Base-by-base conservation (phyloP, 2,329 filamentous ascomycete genomes). In the Stagonosporopsis chrysanthemi region DNA sequence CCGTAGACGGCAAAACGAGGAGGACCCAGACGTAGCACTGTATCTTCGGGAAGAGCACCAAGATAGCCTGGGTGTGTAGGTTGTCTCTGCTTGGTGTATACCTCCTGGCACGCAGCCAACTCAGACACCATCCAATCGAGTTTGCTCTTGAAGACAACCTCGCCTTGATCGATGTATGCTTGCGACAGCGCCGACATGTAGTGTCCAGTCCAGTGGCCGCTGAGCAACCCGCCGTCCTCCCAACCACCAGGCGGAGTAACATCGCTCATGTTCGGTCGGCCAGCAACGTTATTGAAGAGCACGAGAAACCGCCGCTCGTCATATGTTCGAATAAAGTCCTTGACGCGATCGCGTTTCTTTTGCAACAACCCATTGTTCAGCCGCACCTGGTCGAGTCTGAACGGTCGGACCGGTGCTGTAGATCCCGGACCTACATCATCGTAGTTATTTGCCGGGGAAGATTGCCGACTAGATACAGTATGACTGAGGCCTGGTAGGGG, bases 41-140 rank as follows among this genome's bases (percentile, higher is more conserved):
- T 52, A n/a, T 52, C 49, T 52, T 52, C 49, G 11, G 49, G 49
- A 6, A 52, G 33, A 28, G 49, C 49, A 31, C 49, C 49, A 4
- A 52, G 49, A 24, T 52, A 52, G 24, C 40, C 40, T 12, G 49
- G 40, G 31, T 52, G 49, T 3, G 40, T 52, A 22, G 15, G 49
- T 9, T 35, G 9, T 17, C 44, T 26, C 2, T 29, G 12, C 3
- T 31, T 17, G n/a, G 49, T 44, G 28, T 52, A 52, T 29, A 40
- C 29, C n/a, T 52, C 17, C 24, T 52, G 49, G 8, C 49, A 52
- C 9, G 49, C 40, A n/a, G 49, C 40, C 31, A 52, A 5, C n/a
- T 52, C 49, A n/a, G 33, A 22, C 4, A 52, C 40, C 33, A 52
- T 44, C 49, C 49, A 52, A 17, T 52, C 49, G 6, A 52, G 49